phyloP scores from a whole-genome alignment of 192 early-diverging fungal genomes.

The Rhizoclosmatium globosum region DNA sequence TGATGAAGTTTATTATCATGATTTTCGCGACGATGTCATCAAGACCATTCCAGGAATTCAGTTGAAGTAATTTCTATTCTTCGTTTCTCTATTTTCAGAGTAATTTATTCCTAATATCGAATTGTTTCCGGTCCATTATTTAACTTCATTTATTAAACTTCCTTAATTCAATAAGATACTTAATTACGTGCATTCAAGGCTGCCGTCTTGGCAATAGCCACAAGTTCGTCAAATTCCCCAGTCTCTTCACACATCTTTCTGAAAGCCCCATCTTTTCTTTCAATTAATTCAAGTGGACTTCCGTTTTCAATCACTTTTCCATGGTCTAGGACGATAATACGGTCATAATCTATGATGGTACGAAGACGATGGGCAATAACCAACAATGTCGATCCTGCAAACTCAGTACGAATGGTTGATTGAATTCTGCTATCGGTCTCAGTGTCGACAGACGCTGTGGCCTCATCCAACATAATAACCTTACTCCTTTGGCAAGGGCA shows the following conservation, averaged over 20 bases:
- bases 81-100: no score
- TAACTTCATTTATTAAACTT: no score
- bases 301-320: constrained; percentile 68
- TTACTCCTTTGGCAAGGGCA: constrained; percentile 70
- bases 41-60: no score
- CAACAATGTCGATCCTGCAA: constrained; percentile 55
- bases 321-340: constrained; percentile 75
- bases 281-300: constrained; percentile 50
- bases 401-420: constrained; percentile 31
- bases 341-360: constrained; percentile 60
- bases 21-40: background rate
- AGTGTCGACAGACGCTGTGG: constrained; percentile 60
- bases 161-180: no score
- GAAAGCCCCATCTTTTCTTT: constrained; percentile 63
- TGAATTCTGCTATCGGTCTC: constrained; percentile 42
- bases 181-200: background rate
- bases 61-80: no score
- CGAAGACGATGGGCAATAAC: constrained; percentile 57
- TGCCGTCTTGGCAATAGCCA: constrained; percentile 57
- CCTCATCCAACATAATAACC: constrained; percentile 53
- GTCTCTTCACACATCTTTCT: constrained; percentile 82
- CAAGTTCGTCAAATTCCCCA: constrained; percentile 78
- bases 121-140: no score
- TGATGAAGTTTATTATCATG: background rate
- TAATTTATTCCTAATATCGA: no score